A percentile compares a stretch with the other conserved stretches of the same genome.
Conservation (phyloP, 768 basidiomycete species). For the Amyloporia xantha region DNA sequence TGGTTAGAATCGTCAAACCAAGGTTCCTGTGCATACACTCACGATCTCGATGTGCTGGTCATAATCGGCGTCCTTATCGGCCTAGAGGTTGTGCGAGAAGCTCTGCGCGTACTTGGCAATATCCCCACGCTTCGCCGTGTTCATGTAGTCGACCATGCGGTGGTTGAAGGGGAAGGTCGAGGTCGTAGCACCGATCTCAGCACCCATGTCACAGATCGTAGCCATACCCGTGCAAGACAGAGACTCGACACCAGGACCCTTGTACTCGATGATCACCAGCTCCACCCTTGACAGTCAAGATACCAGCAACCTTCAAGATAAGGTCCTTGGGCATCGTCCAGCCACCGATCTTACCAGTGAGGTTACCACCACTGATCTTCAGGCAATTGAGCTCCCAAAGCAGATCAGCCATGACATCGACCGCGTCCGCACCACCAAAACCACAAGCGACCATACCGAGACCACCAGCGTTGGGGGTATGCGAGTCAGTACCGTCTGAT, state of each 20-base stretch:
- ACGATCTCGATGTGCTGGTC: constrained; percentile 92
- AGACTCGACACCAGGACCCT: constrained; percentile 89
- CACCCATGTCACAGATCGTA: constrained; percentile 99
- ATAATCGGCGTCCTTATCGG: constrained; percentile 86
- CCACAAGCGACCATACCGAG: constrained; percentile 99
- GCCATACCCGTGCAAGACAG: constrained; percentile 99
- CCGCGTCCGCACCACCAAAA: constrained; percentile 98
- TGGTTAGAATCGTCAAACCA: background rate
- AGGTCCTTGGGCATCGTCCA: constrained; percentile 99
- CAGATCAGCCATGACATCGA: constrained; percentile 96
- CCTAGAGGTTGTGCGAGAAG: constrained; percentile 85
- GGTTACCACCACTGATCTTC: constrained; percentile 96
- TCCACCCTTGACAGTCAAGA: constrained; percentile 98
- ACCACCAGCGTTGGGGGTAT: constrained; percentile 98
- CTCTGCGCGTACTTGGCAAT: constrained; percentile 84
- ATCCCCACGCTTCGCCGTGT: constrained; percentile 85
- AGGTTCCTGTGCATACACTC: constrained; percentile 22
- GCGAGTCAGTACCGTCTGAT: constrained; percentile 97
- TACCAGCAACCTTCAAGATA: constrained; percentile 98
- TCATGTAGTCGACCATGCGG: constrained; percentile 94
- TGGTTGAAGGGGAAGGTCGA: constrained; percentile 99
- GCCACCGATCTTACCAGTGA: constrained; percentile 89
- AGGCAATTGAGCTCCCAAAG: constrained; percentile 99
- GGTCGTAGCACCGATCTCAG: constrained; percentile 98
- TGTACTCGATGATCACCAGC: constrained; percentile 99